A percentile compares a stretch with the other conserved stretches of the same genome.
These are phyloP conservation scores for Lasiosphaeria ovina DNA, from an alignment of 495 filamentous ascomycete genomes.

Conservation along the genomic window DNA sequence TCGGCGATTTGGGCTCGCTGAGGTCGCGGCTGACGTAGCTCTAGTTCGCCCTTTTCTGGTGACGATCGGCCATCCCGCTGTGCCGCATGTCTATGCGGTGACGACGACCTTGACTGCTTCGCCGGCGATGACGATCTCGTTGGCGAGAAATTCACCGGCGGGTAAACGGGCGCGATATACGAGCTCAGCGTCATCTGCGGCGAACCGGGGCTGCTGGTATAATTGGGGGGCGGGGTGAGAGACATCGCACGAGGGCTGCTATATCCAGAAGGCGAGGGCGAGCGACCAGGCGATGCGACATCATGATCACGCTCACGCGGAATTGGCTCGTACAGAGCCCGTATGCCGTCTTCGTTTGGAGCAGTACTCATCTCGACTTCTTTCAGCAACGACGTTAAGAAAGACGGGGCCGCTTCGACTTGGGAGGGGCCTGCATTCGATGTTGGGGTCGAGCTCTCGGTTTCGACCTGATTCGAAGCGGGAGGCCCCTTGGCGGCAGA, in stretches of 20 bases:
- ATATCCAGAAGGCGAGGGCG: slow-evolving; percentile 64
- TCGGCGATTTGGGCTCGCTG: slow-evolving; percentile 31
- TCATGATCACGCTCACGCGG: slow-evolving; percentile 43
- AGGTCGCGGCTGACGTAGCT: slow-evolving; percentile 53
- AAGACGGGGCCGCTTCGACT: slow-evolving; percentile 53
- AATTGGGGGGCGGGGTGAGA: slow-evolving; percentile 66
- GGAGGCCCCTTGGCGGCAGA: slow-evolving; percentile 23
- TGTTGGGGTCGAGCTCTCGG: slow-evolving; percentile 14
- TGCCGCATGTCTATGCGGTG: slow-evolving; percentile 31
- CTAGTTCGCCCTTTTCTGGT: slow-evolving; percentile 47
- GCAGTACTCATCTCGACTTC: slow-evolving; percentile 75
- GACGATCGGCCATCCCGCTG: slow-evolving; percentile 28
- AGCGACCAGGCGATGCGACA: slow-evolving; percentile 68
- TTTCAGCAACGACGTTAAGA: slow-evolving; percentile 77
- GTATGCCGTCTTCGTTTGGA: slow-evolving; percentile 52
- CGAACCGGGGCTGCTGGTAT: slow-evolving; percentile 61
- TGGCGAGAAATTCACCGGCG: slow-evolving; percentile 60
- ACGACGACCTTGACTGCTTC: slow-evolving; percentile 34
- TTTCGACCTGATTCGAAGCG: slow-evolving; percentile 41
- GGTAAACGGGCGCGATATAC: slow-evolving; percentile 58
- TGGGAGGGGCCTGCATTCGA: slow-evolving; percentile 20
- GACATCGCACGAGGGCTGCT: slow-evolving; percentile 70
- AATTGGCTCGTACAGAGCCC: slow-evolving; percentile 45
- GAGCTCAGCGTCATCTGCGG: slow-evolving; percentile 64
- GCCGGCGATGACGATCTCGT: slow-evolving; percentile 24